Evolutionary conservation across 1,284 basidiomycete species (phyloP), one percentile per base, ranked within the genome.

Genomic region (Ceratobasidium sp.): DNA sequence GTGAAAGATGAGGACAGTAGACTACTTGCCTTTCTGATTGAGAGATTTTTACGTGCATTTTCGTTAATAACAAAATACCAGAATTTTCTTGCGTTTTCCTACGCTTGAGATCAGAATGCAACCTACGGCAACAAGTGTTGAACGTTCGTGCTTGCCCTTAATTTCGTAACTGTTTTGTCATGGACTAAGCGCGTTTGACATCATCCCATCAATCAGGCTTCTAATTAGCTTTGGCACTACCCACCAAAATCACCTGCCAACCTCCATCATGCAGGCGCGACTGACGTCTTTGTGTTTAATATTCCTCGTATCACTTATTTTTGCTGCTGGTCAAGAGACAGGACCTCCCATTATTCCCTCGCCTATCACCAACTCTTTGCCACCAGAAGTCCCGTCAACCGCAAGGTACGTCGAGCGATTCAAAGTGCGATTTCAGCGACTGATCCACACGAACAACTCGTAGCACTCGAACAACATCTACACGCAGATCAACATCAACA

Each of bases 1-100:
- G 59, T 71, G 69, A 71, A 70, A 70, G 53, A 59, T 71, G 41
- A 61, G 65, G 69, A 71, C 46, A 59, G 69, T 71, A 71, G 69
- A 71, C 57, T 60, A 45, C 69, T 59, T 41, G 43, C 58, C 30
- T 50, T 71, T 55, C 39, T 59, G 69, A 59, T 60, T 71, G 69
- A 71, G 43, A 60, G 69, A 71, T 59, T 71, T 71, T 43, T 59
- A 60, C 45, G 69, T 39, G 55, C 69, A 71, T 69, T 60, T 57
- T 59, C 57, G 57, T 36, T 71, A 71, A 71, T 71, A 60, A 18
- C 55, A 46, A 70, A 70, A 70, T 70, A 58, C 28, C 65, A 70
- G 43, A 58, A 58, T 58, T 57, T 28, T 45, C 50, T 61, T 34
- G 59, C 28, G 41, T 48, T 30, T 12, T 28, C 26, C 48, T 18